Percentiles rank a stretch among this genome's conserved stretches.
These are phyloP conservation scores for Ceratocystis eucalypticola DNA, from an alignment of 2,329 filamentous ascomycete species.

Conservation along the genomic window DNA sequence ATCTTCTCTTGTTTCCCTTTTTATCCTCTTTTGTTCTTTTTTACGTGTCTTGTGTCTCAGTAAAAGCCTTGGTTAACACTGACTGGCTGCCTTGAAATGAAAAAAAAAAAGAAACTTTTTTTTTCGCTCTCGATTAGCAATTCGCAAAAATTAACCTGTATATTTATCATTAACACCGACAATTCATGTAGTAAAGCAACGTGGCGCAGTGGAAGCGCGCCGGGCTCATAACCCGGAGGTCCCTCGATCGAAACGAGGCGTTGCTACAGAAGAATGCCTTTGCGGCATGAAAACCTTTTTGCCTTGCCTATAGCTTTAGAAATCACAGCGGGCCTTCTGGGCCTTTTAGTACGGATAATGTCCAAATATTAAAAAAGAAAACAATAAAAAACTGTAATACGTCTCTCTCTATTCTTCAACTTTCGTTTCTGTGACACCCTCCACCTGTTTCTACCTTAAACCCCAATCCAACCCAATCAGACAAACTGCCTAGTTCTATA, in stretches of 20 bases:
- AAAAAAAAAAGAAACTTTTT: not conserved
- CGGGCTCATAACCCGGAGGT: slow-evolving; percentile 20
- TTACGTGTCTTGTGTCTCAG: not conserved
- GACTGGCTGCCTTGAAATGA: not conserved
- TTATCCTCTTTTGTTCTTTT: not conserved
- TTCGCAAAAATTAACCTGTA: not conserved
- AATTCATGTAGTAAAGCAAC: slow-evolving; percentile 9
- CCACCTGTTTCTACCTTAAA: not conserved
- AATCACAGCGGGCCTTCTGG: not conserved
- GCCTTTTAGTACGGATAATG: too few species aligned
- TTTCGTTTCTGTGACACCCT: too few species aligned
- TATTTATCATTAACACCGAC: not conserved
- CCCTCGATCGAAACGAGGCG: slow-evolving; percentile 20
- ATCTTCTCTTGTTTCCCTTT: not conserved
- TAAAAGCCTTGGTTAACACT: too few species aligned
- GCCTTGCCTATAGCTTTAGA: too few species aligned
- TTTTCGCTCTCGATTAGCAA: not conserved
- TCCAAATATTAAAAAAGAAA: too few species aligned
- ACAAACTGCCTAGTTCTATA: not conserved
- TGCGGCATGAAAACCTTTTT: not conserved
- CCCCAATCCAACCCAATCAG: not conserved
- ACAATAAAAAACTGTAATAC: too few species aligned
- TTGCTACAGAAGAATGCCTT: slow-evolving; percentile 4
- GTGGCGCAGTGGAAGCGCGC: slow-evolving; percentile 20
- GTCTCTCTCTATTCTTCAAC: not conserved